phyloP scores from a whole-genome alignment of 75 land plant genomes.

The Pinus taeda region DNA sequence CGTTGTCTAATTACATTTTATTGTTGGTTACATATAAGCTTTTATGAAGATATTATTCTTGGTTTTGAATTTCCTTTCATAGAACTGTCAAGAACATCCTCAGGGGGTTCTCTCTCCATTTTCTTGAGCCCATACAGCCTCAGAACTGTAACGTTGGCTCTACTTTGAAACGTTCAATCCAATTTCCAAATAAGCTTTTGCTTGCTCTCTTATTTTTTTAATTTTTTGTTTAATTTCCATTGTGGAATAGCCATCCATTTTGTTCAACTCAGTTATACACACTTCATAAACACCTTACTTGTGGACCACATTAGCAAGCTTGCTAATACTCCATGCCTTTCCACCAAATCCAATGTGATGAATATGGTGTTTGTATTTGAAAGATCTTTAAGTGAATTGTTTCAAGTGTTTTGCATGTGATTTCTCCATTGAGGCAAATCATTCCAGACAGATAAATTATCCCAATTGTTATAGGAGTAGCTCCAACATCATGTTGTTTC shows the following conservation, averaged over 20 bases:
- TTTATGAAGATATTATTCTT: too few species aligned
- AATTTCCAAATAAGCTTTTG: too few species aligned
- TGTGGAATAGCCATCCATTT: conserved; percentile 92
- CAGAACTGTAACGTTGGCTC: too few species aligned
- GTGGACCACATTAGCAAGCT: conserved; percentile 89
- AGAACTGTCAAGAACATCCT: too few species aligned
- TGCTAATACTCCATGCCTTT: conserved; percentile 97
- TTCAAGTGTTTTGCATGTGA: conserved; percentile 84
- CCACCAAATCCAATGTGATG: conserved; percentile 94
- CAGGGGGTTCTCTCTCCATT: too few species aligned
- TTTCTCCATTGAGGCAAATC: conserved; percentile 95
- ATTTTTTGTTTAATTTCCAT: conserved; percentile 86
- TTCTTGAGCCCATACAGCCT: too few species aligned
- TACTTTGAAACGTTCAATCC: too few species aligned
- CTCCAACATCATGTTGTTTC: conserved; percentile 64
- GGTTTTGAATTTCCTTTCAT: too few species aligned
- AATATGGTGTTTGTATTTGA: conserved; percentile 66
- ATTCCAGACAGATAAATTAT: conserved; percentile 88
- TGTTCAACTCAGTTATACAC: conserved; percentile 85
- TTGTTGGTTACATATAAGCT: too few species aligned
- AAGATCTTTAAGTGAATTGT: conserved; percentile 88
- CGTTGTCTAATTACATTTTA: too few species aligned
- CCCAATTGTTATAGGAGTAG: conserved; percentile 83
- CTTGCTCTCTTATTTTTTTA: too few species aligned
- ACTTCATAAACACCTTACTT: conserved; percentile 95